Conservation (phyloP, 805 yeast genomes). For the Naumovozyma dairenensis region DNA sequence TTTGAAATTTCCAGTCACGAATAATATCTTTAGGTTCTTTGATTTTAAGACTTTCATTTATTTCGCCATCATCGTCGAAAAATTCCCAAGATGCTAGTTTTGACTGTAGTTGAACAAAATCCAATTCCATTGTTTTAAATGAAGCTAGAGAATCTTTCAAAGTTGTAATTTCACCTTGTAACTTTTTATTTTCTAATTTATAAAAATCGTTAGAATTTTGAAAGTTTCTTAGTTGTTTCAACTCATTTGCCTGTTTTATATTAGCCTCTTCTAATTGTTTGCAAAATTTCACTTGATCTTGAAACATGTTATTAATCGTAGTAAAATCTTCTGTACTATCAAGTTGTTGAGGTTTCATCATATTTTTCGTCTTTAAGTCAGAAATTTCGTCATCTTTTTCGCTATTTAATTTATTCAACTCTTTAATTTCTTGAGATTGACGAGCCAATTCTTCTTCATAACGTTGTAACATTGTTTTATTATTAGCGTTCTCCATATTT, state of each 20-base stretch:
- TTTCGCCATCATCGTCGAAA: conserved; percentile 29
- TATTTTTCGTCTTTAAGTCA: conserved; percentile 25
- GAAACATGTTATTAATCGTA: conserved; percentile 28
- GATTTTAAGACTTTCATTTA: conserved; percentile 5
- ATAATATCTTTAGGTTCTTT: conserved; percentile 29
- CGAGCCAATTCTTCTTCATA: conserved; percentile 20
- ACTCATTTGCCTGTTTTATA: conserved; percentile 42
- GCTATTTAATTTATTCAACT: conserved; percentile 13
- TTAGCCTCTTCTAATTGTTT: conserved; percentile 43
- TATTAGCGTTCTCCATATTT: conserved; percentile 13
- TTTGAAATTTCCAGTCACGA: conserved; percentile 32
- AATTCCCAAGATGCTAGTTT: conserved; percentile 40
- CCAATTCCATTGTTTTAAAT: conserved; percentile 40
- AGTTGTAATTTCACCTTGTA: conserved; percentile 34
- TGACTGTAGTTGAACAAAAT: conserved; percentile 38
- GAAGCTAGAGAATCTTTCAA: conserved; percentile 37
- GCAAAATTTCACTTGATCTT: conserved; percentile 37
- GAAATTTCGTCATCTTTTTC: conserved; percentile 23
- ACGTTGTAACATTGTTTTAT: conserved; percentile 12
- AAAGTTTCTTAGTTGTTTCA: conserved; percentile 35
- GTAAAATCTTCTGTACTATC: conserved; percentile 27
- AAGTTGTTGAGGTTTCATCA: conserved; percentile 28
- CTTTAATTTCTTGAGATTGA: conserved; percentile 16
- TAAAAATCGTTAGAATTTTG: conserved; percentile 19
- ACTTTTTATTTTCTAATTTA: conserved; percentile 20